phyloP scores from a whole-genome alignment of 805 yeast genomes.

The Metschnikowia amazonensis region DNA sequence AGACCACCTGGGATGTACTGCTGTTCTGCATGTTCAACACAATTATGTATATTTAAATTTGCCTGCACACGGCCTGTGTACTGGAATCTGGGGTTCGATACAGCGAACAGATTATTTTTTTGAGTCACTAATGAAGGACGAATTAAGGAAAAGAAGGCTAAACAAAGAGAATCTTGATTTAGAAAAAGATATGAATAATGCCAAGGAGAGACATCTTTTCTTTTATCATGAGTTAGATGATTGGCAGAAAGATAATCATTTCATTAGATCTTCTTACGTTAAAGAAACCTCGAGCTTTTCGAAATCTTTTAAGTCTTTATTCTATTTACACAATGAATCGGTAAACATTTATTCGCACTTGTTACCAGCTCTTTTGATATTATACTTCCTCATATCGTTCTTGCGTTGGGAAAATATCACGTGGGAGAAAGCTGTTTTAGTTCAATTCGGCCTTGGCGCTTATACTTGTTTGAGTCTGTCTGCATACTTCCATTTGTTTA shows the following conservation, averaged over 20 bases:
- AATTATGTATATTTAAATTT: not conserved
- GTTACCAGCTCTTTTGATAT: conserved; percentile 35
- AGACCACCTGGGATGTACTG: too few relatives aligned
- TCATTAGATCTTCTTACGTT: conserved; percentile 61
- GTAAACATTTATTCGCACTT: conserved; percentile 70
- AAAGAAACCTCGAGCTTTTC: conserved; percentile 47
- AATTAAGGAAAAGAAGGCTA: not conserved
- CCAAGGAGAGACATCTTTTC: conserved; percentile 5
- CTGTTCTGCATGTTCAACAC: too few relatives aligned
- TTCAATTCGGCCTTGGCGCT: conserved; percentile 55
- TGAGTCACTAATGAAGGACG: not conserved
- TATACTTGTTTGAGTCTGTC: conserved; percentile 58
- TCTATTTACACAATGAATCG: conserved; percentile 64
- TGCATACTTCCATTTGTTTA: conserved; percentile 62
- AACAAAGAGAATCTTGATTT: not conserved
- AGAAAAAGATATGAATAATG: not conserved
- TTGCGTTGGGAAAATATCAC: not conserved
- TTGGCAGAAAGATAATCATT: conserved; percentile 77
- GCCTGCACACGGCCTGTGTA: not conserved
- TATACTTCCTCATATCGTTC: not conserved
- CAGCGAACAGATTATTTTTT: not conserved
- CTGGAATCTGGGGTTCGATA: not conserved
- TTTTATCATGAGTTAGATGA: conserved; percentile 57
- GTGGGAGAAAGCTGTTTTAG: conserved; percentile 49
- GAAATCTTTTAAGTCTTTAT: conserved; percentile 46